phyloP scores from a whole-genome alignment of 371 early-diverging fungal genomes.

The Capillidium heterosporum region DNA sequence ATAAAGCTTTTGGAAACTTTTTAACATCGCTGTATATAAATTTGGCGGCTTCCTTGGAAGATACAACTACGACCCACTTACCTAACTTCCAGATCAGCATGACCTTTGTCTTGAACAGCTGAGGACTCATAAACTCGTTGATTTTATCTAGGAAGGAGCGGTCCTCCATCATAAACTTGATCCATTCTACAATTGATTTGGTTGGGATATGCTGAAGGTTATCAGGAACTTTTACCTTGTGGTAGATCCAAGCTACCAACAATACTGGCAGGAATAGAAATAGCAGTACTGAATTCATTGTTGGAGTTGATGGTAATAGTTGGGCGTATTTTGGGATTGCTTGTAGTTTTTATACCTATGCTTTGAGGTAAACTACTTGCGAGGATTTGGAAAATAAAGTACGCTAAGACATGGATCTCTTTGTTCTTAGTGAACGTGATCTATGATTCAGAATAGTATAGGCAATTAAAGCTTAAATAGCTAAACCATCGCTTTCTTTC shows the following conservation, averaged over 20 bases:
- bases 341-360: too few species aligned
- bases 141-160: neutral
- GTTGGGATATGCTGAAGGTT: neutral
- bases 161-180: neutral
- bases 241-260: neutral
- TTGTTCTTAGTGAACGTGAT: too few species aligned
- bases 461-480: too few species aligned
- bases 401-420: too few species aligned
- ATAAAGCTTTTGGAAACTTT: slow-evolving; percentile 1
- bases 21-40: neutral
- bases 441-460: too few species aligned
- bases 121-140: neutral
- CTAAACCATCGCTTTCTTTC: too few species aligned
- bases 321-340: too few species aligned
- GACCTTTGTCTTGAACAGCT: neutral
- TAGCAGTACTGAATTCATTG: too few species aligned
- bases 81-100: neutral
- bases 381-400: too few species aligned
- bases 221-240: neutral
- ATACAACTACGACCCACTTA: neutral
- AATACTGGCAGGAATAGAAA: too few species aligned
- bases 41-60: neutral
- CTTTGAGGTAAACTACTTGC: too few species aligned
- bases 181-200: neutral
- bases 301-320: too few species aligned